Evolutionary conservation across 768 basidiomycete genomes (phyloP).

Genomic region (Tubosaeta sp.): DNA sequence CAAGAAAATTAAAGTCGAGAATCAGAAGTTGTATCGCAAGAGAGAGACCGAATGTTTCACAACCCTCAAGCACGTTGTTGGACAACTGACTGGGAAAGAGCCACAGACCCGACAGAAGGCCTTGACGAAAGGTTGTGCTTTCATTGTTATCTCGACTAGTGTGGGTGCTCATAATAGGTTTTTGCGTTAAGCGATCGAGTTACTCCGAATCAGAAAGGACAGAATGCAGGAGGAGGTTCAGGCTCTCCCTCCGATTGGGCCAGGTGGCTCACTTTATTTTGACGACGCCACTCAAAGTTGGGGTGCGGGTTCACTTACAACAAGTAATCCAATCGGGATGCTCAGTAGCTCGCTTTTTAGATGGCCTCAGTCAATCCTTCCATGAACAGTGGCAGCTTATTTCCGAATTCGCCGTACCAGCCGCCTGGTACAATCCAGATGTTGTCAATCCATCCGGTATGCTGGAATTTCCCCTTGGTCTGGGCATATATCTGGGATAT

Average conservation of each 20-base stretch:
- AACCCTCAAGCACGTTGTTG: slow-evolving; percentile 13
- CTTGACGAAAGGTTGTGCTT: slow-evolving; percentile 18
- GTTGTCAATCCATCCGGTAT: background rate
- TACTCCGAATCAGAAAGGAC: background rate
- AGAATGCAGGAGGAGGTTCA: background rate
- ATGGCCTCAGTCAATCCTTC: background rate
- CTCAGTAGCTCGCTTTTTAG: slow-evolving; percentile 5
- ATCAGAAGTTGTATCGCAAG: slow-evolving; percentile 21
- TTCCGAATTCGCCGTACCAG: background rate
- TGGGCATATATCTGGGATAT: background rate
- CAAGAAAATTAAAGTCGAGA: slow-evolving; percentile 10
- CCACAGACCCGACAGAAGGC: slow-evolving; percentile 17
- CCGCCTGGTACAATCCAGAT: background rate
- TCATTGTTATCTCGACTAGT: background rate
- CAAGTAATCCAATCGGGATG: background rate
- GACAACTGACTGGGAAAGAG: slow-evolving; percentile 16
- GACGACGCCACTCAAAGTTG: background rate
- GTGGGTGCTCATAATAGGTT: slow-evolving; percentile 1
- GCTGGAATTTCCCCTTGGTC: no score
- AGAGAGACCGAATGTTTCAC: slow-evolving; percentile 18
- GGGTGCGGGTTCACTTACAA: slow-evolving; percentile 1
- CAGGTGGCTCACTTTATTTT: background rate
- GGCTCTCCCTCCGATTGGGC: background rate
- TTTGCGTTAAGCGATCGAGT: slow-evolving; percentile 1
- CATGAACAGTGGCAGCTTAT: background rate